Evolutionary conservation across 176 grass and related monocot genomes (phyloP), one percentile per base, ranked within the genome.

Genomic region (Zoysia pacifica): DNA sequence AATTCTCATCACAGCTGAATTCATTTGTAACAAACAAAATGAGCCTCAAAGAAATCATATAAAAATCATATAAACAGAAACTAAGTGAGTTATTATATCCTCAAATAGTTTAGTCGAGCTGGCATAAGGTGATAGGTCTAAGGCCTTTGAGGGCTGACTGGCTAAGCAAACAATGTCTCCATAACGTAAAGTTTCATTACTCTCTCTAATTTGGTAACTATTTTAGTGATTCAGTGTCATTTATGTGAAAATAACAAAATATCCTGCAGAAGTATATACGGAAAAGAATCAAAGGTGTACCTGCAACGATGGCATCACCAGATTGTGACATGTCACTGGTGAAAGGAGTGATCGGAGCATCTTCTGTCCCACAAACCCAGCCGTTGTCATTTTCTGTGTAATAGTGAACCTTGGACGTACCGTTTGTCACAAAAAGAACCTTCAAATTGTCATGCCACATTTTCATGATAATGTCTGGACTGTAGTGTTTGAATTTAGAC

Each of bases 321-420:
- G 89, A 90, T 36, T 80, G 85, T 80, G 94, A 92, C 91, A 94
- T 97, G 10, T 94, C 91, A 52, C 85, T 18, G 14, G 87, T 90
- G 59, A 93, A 94, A 5, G 94, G 89, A 77, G 88, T 86, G 55
- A 94, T 90, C 3, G 86, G 91, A 52, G 92, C 69, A 62, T 97
- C 91, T 81, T 97, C 94, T 28, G 84, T 88, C 35, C 94, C 94
- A 13, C 70, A 75, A 74, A 94, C 83, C 18, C 75, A 97, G 47
- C 89, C 87, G 14, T 89, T 67, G 11, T 80, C 13, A 43, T 94
- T 85, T 40, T 82, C 59, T 11, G 91, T 97, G 79, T 94, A 97
- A 85, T 94, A 97, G 82, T 93, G 89, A 74, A 97, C 87, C 45
- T 86, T 89, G 1, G 94, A 94, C 35, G 94, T 90, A 47, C 94